Percentiles rank a stretch among this genome's conserved stretches.
phyloP scores from a whole-genome alignment of 495 filamentous ascomycete genomes.

The Annulohypoxylon nitens region DNA sequence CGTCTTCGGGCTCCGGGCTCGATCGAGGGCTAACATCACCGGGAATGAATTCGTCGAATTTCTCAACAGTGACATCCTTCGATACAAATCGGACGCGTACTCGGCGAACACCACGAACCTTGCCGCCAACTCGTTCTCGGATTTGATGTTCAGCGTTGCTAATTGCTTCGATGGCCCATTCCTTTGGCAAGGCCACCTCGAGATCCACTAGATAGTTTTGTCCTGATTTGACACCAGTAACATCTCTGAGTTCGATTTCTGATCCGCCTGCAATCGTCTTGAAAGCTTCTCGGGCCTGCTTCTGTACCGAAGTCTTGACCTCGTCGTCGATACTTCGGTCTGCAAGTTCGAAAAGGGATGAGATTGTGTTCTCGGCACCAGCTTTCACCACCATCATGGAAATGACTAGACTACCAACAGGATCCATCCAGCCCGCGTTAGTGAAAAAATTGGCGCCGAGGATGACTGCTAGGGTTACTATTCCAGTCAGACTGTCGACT shows the following conservation, averaged over 20 bases:
- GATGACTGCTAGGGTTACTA: constrained; percentile 90
- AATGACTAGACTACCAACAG: constrained; percentile 92
- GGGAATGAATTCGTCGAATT: constrained; percentile 84
- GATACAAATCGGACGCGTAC: constrained; percentile 87
- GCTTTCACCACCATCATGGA: constrained; percentile 93
- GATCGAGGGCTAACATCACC: constrained; percentile 71
- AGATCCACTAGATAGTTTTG: constrained; percentile 95
- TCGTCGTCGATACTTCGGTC: constrained; percentile 91
- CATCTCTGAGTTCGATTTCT: constrained; percentile 72
- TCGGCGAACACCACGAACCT: constrained; percentile 83
- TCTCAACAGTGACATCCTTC: constrained; percentile 65
- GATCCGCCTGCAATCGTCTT: constrained; percentile 58
- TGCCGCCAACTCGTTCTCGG: constrained; percentile 74
- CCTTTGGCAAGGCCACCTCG: constrained; percentile 79
- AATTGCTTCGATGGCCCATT: constrained; percentile 77
- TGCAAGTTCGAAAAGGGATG: constrained; percentile 86
- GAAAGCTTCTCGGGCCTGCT: constrained; percentile 72
- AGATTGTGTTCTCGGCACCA: constrained; percentile 85
- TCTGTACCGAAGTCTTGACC: constrained; percentile 75
- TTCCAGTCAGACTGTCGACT: constrained; percentile 92
- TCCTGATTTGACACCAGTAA: constrained; percentile 91
- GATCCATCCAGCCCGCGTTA: constrained; percentile 91
- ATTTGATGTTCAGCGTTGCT: constrained; percentile 77
- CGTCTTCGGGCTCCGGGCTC: constrained; percentile 76
- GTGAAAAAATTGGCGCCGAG: constrained; percentile 87